Evolutionary conservation across 345 rosid species (phyloP), one percentile per base, ranked within the genome.

Genomic region (Heritiera fomes): DNA sequence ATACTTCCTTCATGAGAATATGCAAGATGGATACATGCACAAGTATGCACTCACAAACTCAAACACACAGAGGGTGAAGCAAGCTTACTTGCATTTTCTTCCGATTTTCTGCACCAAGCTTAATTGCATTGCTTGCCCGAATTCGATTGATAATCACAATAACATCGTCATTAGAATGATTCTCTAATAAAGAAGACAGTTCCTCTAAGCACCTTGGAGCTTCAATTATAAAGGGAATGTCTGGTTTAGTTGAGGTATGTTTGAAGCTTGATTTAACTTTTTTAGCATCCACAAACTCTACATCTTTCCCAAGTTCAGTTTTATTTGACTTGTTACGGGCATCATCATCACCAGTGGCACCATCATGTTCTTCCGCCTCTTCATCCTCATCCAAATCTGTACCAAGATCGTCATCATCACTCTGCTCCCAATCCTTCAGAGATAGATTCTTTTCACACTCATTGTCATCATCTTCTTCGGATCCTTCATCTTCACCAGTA

Each of bases 391-490:
- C 90, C 80, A 90, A 84, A 85, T 87, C 90, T 15, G 82, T 81
- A 69, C 76, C 92, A 77, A 90, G 79, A 82, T 89, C 79, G 41
- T 90, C 97, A 82, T 92, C 88, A 85, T 94, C 98, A 86, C 97
- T 94, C 81, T 90, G 97, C 81, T 94, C 97, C 98, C 98, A 96
- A 63, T 91, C 97, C 84, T 87, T 86, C 80, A 91, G 68, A 77
- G 86, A 80, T 69, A 58, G 60, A 77, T 65, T 30, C 77, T 85
- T 85, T 40, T 77, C 85, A 55, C 13, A 13, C 41, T 81, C 85
- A 52, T 78, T 82, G 77, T 78, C 79, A 62, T 76, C 86, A 30
- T 86, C 97, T 82, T 85, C 98, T 82, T 85, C 91, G 53, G 87
- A 85, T 85, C 81, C 87, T 67, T 80, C 90, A 61, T 80, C 81